phyloP scores from a whole-genome alignment of 2,329 filamentous ascomycete genomes.

The Penicillium hesseltinei region DNA sequence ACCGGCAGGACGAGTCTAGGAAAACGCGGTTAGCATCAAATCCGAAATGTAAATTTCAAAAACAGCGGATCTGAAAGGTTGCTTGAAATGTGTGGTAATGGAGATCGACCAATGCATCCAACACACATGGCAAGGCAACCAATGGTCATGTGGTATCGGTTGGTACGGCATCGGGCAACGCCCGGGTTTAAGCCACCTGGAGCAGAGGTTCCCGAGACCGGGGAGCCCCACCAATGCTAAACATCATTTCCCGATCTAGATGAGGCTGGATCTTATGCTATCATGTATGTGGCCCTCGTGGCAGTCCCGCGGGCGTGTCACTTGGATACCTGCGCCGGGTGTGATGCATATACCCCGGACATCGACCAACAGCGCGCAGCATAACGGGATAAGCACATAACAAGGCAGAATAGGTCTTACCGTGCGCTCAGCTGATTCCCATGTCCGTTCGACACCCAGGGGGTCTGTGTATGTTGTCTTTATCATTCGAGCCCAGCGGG shows the following conservation, averaged over 20 bases:
- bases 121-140: not conserved
- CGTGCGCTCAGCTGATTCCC: constrained; percentile 47
- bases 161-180: not conserved
- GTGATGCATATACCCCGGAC: not conserved
- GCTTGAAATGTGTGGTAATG: not conserved
- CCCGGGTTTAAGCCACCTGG: not conserved
- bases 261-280: not conserved
- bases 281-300: not conserved
- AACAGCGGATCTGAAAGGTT: not conserved
- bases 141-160: not conserved
- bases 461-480: constrained; percentile 47
- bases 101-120: not conserved
- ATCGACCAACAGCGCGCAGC: not conserved
- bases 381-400: constrained; percentile 4
- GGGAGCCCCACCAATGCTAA: not conserved
- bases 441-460: constrained; percentile 42
- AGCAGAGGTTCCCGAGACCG: not conserved
- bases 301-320: not conserved
- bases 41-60: not conserved
- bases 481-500: constrained; percentile 44
- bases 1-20: constrained; percentile 49
- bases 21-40: constrained; percentile 12
- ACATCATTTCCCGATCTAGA: not conserved
- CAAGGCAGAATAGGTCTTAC: constrained; percentile 25
- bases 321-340: not conserved